These are phyloP conservation scores for Boletus sensibilis DNA, from an alignment of 768 basidiomycete genomes.

Conservation along the genomic window DNA sequence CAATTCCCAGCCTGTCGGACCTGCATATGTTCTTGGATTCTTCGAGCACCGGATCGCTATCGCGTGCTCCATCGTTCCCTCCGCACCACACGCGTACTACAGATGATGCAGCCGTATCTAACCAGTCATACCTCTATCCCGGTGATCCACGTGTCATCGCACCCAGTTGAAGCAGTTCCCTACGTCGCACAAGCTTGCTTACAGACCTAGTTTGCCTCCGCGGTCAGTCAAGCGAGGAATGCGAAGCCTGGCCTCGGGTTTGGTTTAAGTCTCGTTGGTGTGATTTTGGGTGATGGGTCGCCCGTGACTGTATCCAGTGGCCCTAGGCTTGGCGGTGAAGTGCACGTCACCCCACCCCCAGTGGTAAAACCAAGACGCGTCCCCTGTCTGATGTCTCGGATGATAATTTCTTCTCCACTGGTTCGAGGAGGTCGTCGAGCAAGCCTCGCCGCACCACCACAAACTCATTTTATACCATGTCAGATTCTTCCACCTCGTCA, in stretches of 20 bases:
- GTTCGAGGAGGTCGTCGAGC: slow-evolving; percentile 34
- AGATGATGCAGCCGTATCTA: slow-evolving; percentile 70
- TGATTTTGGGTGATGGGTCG: slow-evolving; percentile 49
- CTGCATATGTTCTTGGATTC: slow-evolving; percentile 45
- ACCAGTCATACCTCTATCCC: slow-evolving; percentile 65
- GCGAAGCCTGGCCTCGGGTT: slow-evolving; percentile 44
- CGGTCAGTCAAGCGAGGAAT: slow-evolving; percentile 40
- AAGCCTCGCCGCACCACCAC: slow-evolving; percentile 27
- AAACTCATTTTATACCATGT: slow-evolving; percentile 37
- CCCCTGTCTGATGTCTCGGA: slow-evolving; percentile 38
- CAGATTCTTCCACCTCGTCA: slow-evolving; percentile 32
- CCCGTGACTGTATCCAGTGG: slow-evolving; percentile 76
- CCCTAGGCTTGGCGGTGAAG: slow-evolving; percentile 41
- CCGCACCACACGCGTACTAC: slow-evolving; percentile 65
- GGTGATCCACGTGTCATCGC: slow-evolving; percentile 76
- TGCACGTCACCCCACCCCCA: slow-evolving; percentile 50
- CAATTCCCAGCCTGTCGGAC: slow-evolving; percentile 71
- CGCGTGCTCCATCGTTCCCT: slow-evolving; percentile 47
- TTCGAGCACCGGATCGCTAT: slow-evolving; percentile 40
- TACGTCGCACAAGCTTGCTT: slow-evolving; percentile 69
- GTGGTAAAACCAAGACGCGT: slow-evolving; percentile 31
- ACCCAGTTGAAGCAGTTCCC: slow-evolving; percentile 57
- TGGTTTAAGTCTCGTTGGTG: slow-evolving; percentile 41
- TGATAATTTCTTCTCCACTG: slow-evolving; percentile 48
- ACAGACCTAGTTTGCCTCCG: slow-evolving; percentile 63